phyloP scores from a whole-genome alignment of 768 basidiomycete genomes.

The Russula brevipes region DNA sequence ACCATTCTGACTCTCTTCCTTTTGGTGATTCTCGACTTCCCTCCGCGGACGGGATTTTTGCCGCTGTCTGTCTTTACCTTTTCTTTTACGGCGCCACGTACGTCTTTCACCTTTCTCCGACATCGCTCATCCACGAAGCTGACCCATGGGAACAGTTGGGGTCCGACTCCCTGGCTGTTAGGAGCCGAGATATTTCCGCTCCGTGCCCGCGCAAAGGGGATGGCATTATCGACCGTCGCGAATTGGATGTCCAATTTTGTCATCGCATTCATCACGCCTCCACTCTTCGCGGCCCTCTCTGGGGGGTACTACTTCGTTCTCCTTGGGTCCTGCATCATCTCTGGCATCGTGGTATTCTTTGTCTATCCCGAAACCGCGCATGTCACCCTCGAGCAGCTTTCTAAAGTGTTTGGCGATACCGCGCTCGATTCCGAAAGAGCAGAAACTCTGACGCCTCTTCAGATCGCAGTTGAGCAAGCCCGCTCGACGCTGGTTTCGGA shows the following conservation, averaged over 20 bases:
- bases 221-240: slow-evolving; percentile 31
- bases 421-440: neutral
- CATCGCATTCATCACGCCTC: slow-evolving; percentile 50
- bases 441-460: slow-evolving; percentile 1
- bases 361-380: slow-evolving; percentile 48
- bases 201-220: slow-evolving; percentile 32
- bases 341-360: slow-evolving; percentile 43
- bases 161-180: slow-evolving; percentile 34
- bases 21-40: slow-evolving; percentile 31
- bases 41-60: slow-evolving; percentile 36
- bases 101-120: slow-evolving; percentile 20
- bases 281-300: slow-evolving; percentile 47
- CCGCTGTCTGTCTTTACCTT: slow-evolving; percentile 51
- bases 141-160: slow-evolving; percentile 28
- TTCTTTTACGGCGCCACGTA: slow-evolving; percentile 52
- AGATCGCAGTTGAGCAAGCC: neutral
- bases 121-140: slow-evolving; percentile 15
- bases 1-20: slow-evolving; percentile 38
- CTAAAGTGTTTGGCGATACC: slow-evolving; percentile 44
- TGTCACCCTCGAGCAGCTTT: slow-evolving; percentile 45
- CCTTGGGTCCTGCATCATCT: slow-evolving; percentile 42
- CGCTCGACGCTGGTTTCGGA: neutral
- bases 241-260: slow-evolving; percentile 37
- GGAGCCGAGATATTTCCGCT: slow-evolving; percentile 34
- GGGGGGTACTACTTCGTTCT: slow-evolving; percentile 51